Base-by-base conservation (phyloP, 2,329 filamentous ascomycete genomes). In the Colletotrichum spinosum region DNA sequence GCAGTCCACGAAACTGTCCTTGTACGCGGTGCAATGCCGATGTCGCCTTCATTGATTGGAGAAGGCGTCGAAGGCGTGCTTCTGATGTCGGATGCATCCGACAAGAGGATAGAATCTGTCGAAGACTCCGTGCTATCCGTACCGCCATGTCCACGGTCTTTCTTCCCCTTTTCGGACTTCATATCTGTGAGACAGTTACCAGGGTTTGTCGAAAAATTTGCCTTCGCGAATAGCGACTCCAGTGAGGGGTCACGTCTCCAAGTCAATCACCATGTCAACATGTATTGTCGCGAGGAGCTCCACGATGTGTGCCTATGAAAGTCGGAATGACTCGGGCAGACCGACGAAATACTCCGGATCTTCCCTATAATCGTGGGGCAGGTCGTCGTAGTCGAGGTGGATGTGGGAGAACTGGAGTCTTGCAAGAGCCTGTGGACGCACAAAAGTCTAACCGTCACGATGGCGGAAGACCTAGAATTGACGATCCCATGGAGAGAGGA, bases 381-480 rank as follows among this genome's bases (percentile, higher is more conserved):
- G 15, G 12, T 56, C 44, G 15, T 35, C 25, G 42, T 56, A 6
- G 45, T 62, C 38, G 46, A 41, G 39, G 52, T 39, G 51, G 25
- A 54, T 57, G 51, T 59, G 55, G 60, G 42, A 37, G 60, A 64
- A 59, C 42, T 59, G 42, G 45, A 58, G 55, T 58, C 55, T 58
- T 51, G 46, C 35, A 44, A 25, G 60, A 64, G 55, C 45, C 41
- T 49, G 41, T 49, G 58, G 57, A 61, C 62, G 57, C 57, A 38
- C 51, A 65, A 51, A 61, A 55, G 51, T 61, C 46, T 56, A 63
- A 66, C 48, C 38, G 48, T 57, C 42, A 56, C 42, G 48, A 57
- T 33, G 35, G 34, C 34, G 17, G 35, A 56, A 9, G 9, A n/a
- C 25, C 37, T 34, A 45, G 25, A 17, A 42, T 65, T 13, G 37